These are phyloP conservation scores for Boletus vermiculosoides DNA, from an alignment of 768 basidiomycete genomes.

Conservation along the genomic window DNA sequence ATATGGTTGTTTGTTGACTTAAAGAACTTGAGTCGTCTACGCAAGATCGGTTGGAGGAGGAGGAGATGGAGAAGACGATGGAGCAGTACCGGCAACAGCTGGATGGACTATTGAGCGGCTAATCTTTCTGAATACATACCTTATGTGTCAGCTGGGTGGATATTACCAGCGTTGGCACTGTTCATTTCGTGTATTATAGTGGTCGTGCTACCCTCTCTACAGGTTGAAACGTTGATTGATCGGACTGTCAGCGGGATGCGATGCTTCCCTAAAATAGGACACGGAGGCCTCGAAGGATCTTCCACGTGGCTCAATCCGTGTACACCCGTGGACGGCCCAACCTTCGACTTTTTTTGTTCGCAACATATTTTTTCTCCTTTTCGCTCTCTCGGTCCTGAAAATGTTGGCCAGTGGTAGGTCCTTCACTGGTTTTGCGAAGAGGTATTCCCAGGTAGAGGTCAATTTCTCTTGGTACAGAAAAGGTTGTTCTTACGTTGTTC, in stretches of 20 bases:
- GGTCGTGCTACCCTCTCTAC: neutral
- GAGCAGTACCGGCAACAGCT: slow-evolving; percentile 88
- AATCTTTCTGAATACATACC: slow-evolving; percentile 16
- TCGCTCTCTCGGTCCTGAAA: slow-evolving; percentile 23
- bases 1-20: slow-evolving; percentile 7
- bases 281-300: neutral
- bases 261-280: slow-evolving; percentile 9
- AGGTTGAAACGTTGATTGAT: slow-evolving; percentile 1
- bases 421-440: slow-evolving; percentile 54
- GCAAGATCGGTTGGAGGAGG: slow-evolving; percentile 67
- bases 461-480: neutral
- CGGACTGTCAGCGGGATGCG: neutral
- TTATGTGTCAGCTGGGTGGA: slow-evolving; percentile 1
- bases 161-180: neutral
- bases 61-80: slow-evolving; percentile 85
- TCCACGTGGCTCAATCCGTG: slow-evolving; percentile 25
- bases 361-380: slow-evolving; percentile 16
- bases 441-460: slow-evolving; percentile 45
- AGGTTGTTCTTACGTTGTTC: slow-evolving; percentile 16
- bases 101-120: slow-evolving; percentile 73
- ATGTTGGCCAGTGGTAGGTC: slow-evolving; percentile 60
- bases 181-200: slow-evolving; percentile 13
- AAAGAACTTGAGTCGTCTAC: slow-evolving; percentile 47
- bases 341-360: slow-evolving; percentile 20
- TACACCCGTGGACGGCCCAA: slow-evolving; percentile 19